phyloP scores from a whole-genome alignment of 805 yeast genomes.

The Kazachstania taianensis region DNA sequence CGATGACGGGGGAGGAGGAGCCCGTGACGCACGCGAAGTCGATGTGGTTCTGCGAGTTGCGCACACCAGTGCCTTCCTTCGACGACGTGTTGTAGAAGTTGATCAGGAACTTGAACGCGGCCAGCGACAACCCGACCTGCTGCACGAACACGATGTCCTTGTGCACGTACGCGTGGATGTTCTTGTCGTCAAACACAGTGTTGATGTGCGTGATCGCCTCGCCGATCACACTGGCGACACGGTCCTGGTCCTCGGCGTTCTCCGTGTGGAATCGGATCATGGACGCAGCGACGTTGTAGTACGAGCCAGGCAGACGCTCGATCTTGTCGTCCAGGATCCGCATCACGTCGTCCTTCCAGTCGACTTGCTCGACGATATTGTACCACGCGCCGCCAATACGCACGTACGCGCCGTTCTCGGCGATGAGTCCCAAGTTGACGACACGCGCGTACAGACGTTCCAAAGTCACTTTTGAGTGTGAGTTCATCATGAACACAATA shows the following conservation, averaged over 20 bases:
- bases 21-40: conserved; percentile 51
- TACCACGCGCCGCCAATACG: conserved; percentile 51
- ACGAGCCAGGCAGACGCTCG: conserved; percentile 75
- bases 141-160: conserved; percentile 64
- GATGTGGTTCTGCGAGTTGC: conserved; percentile 20
- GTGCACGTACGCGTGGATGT: conserved; percentile 69
- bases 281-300: conserved; percentile 63
- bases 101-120: conserved; percentile 47
- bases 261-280: conserved; percentile 71
- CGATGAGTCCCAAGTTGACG: conserved; percentile 68
- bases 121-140: conserved; percentile 45
- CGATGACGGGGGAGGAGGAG: conserved; percentile 58
- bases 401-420: conserved; percentile 83
- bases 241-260: conserved; percentile 48
- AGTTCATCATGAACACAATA: conserved; percentile 62
- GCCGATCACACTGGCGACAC: conserved; percentile 63
- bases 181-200: conserved; percentile 52
- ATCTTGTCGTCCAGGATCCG: conserved; percentile 32
- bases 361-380: conserved; percentile 46
- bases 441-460: conserved; percentile 59
- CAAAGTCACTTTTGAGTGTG: conserved; percentile 51
- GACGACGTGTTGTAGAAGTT: conserved; percentile 28
- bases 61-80: conserved; percentile 5
- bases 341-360: conserved; percentile 30
- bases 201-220: conserved; percentile 80